Conservation (phyloP, 257 asterid species). For the Solanum corneliomulleri region DNA sequence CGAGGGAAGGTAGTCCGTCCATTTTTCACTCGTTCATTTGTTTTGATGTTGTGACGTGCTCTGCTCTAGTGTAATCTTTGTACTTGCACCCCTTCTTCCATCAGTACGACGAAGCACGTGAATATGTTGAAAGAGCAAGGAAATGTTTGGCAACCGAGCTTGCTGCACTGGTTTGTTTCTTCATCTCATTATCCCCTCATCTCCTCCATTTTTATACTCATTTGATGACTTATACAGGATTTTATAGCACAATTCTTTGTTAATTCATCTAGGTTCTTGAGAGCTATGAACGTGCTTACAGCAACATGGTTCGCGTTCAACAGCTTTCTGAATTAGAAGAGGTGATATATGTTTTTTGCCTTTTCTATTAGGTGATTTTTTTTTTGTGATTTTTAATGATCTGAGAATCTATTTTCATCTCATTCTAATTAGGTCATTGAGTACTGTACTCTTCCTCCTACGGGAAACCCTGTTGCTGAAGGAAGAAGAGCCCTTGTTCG, state of each 20-base stretch:
- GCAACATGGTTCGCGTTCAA: conserved; percentile 97
- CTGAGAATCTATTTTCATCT: conserved; percentile 2
- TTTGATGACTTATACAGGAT: not conserved
- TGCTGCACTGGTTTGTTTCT: conserved; percentile 88
- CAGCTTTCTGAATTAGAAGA: conserved; percentile 95
- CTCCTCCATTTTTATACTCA: not conserved
- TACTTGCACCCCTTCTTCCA: not conserved
- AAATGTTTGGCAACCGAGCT: conserved; percentile 96
- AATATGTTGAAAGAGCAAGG: conserved; percentile 93
- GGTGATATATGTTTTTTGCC: conserved; percentile 20
- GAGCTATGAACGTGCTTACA: conserved; percentile 98
- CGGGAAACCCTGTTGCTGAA: conserved; percentile 75
- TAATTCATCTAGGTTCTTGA: conserved; percentile 67
- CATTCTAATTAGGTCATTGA: conserved; percentile 62
- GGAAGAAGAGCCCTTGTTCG: conserved; percentile 84
- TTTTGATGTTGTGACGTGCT: not conserved
- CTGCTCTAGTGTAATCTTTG: not conserved
- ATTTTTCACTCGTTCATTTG: not conserved
- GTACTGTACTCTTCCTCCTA: conserved; percentile 92
- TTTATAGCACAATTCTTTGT: not conserved
- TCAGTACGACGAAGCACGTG: conserved; percentile 95
- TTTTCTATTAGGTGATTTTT: not conserved
- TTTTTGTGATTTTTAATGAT: not conserved
- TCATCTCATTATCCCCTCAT: conserved; percentile 2
- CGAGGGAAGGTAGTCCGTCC: conserved; percentile 60